phyloP scores from a whole-genome alignment of 345 rosid genomes.

The Laguncularia racemosa region DNA sequence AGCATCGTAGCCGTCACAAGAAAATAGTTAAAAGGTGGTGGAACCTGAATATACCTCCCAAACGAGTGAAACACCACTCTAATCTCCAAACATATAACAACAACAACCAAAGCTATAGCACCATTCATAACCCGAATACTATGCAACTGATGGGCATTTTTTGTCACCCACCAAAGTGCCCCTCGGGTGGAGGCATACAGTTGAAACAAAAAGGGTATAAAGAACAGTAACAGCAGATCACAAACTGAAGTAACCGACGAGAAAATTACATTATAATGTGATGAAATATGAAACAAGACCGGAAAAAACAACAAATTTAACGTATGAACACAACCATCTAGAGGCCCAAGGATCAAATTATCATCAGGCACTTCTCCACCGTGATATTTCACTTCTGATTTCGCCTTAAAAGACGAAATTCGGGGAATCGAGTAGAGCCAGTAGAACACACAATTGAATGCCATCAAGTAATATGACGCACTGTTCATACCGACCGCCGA shows the following conservation, averaged over 20 bases:
- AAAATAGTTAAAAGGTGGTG: constrained; percentile 79
- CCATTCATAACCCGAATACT: constrained; percentile 85
- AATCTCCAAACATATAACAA: constrained; percentile 85
- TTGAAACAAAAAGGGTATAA: constrained; percentile 81
- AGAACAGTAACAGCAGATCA: constrained; percentile 81
- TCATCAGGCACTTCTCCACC: constrained; percentile 95
- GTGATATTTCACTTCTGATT: constrained; percentile 77
- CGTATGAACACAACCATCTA: constrained; percentile 79
- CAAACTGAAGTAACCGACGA: constrained; percentile 60
- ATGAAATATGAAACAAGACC: constrained; percentile 70
- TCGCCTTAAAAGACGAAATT: constrained; percentile 76
- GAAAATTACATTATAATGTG: constrained; percentile 73
- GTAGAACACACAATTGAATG: constrained; percentile 79
- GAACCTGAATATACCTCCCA: constrained; percentile 93
- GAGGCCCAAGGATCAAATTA: constrained; percentile 59
- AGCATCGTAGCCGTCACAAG: constrained; percentile 85
- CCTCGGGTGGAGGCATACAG: constrained; percentile 91
- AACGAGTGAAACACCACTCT: constrained; percentile 94
- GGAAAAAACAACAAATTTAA: constrained; percentile 79
- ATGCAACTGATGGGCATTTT: constrained; percentile 57
- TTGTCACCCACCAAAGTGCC: constrained; percentile 93
- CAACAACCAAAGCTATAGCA: constrained; percentile 73
- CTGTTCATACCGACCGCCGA: constrained; percentile 87
- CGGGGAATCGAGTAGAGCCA: constrained; percentile 85
- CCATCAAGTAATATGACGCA: constrained; percentile 75